A percentile compares a stretch with the other conserved stretches of the same genome.
Evolutionary conservation across 345 rosid species (phyloP).

Genomic region (Clausena lansium): DNA sequence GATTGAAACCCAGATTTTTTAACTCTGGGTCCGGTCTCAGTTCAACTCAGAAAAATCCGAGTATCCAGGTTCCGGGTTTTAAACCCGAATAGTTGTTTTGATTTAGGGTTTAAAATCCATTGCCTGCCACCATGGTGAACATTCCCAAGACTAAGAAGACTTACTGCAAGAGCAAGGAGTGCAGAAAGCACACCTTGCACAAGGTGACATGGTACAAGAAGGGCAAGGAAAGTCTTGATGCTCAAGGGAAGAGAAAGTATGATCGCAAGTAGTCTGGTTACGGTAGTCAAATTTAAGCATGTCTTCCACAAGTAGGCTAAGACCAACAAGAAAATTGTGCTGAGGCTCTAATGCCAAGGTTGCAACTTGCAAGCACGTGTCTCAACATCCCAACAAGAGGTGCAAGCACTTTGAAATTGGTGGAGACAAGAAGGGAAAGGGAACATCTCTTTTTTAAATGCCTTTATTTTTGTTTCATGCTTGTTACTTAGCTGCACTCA

Average conservation of each 20-base stretch:
- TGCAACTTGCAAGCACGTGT: constrained; percentile 80
- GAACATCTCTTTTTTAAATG: constrained; percentile 60
- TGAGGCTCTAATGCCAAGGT: constrained; percentile 82
- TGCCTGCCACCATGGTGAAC: no score
- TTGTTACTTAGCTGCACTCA: constrained; percentile 13
- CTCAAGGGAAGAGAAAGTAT: constrained; percentile 76
- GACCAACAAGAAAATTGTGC: constrained; percentile 82
- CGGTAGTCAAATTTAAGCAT: constrained; percentile 84
- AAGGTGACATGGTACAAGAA: constrained; percentile 82
- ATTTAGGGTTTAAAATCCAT: no score
- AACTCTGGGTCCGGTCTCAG: no score
- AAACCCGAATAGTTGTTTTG: no score
- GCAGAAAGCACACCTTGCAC: constrained; percentile 79
- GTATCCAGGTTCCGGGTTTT: no score
- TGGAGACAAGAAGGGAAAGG: constrained; percentile 74
- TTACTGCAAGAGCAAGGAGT: constrained; percentile 73
- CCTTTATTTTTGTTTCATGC: background rate
- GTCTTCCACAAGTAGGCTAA: constrained; percentile 89
- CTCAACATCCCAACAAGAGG: constrained; percentile 73
- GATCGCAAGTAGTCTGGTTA: constrained; percentile 83
- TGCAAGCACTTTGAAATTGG: constrained; percentile 81
- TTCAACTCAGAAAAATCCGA: no score
- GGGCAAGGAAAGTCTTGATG: constrained; percentile 87
- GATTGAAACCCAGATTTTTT: no score
- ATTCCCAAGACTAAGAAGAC: constrained; percentile 88